Conservation (phyloP, 768 basidiomycete species). For the Mycena galericulata region DNA sequence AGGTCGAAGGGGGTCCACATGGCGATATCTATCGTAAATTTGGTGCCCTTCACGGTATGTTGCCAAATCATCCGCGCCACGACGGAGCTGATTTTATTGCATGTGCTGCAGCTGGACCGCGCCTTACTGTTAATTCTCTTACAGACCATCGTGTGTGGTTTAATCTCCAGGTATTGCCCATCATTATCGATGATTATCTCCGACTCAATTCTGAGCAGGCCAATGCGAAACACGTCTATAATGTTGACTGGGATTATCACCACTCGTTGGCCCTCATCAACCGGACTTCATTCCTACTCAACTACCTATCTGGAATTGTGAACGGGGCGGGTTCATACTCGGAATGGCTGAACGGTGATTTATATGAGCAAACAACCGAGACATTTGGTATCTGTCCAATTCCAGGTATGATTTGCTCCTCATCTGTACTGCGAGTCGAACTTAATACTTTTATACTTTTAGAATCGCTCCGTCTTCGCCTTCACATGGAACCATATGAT, state of each 20-base stretch:
- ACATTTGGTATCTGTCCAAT: constrained; percentile 4
- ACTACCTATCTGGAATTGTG: not conserved
- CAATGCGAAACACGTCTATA: constrained; percentile 30
- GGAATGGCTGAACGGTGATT: not conserved
- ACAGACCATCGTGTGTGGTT: constrained; percentile 41
- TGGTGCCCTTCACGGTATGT: constrained; percentile 14
- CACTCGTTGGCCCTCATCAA: constrained; percentile 30
- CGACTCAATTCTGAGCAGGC: constrained; percentile 12
- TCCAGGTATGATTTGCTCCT: not conserved
- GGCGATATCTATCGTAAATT: constrained; percentile 36
- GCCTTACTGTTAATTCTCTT: constrained; percentile 37
- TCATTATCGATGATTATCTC: not conserved
- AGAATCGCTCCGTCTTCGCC: constrained; percentile 5
- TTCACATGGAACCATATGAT: constrained; percentile 8
- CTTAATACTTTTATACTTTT: not conserved
- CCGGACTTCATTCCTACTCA: too few relatives aligned
- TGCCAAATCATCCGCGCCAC: too few relatives aligned
- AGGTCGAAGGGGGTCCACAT: constrained; percentile 42
- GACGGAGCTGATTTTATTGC: too few relatives aligned
- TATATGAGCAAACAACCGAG: constrained; percentile 6
- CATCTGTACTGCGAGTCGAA: too few relatives aligned
- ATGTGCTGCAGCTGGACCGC: constrained; percentile 37
- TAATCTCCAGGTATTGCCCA: constrained; percentile 33
- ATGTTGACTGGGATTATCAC: constrained; percentile 35
- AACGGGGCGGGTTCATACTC: not conserved